Evolutionary conservation across 176 grass and related monocot species (phyloP).

Genomic region (Avena atlantica): DNA sequence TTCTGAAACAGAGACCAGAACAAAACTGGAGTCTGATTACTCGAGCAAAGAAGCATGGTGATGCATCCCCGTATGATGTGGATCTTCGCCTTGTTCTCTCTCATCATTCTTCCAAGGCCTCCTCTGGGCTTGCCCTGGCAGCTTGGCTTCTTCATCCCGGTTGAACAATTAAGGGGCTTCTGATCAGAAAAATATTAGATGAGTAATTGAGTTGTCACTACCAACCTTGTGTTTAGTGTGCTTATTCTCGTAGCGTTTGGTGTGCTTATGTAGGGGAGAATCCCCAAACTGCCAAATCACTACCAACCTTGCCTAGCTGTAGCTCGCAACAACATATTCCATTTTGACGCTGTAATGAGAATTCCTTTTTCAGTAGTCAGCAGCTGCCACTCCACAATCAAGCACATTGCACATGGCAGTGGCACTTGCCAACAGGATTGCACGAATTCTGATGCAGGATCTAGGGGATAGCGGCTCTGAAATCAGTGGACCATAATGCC

Average conservation of each 20-base stretch:
- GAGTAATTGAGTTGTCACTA: neutral
- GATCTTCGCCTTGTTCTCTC: constrained; percentile 31
- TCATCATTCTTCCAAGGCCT: constrained; percentile 44
- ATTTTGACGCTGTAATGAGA: neutral
- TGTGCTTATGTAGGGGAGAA: too few species aligned
- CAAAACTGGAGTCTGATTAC: neutral
- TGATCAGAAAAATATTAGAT: neutral
- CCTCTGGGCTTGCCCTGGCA: constrained; percentile 17
- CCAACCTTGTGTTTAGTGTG: constrained; percentile 1
- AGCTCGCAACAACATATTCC: constrained; percentile 14
- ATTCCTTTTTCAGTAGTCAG: neutral
- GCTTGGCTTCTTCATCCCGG: constrained; percentile 30
- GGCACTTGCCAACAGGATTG: constrained; percentile 7
- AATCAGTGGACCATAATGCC: constrained; percentile 31
- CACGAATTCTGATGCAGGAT: constrained; percentile 39
- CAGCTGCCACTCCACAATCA: constrained; percentile 25
- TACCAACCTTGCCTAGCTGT: neutral
- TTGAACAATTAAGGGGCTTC: neutral
- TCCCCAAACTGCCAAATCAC: too few species aligned
- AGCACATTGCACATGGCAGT: constrained; percentile 35
- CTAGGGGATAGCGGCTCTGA: constrained; percentile 12
- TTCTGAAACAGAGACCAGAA: neutral
- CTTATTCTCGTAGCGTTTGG: neutral
- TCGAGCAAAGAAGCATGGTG: constrained; percentile 36
- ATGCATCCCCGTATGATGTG: too few species aligned